Base-by-base conservation (phyloP, 306 rosid genomes). In the Sicyos baderoa region DNA sequence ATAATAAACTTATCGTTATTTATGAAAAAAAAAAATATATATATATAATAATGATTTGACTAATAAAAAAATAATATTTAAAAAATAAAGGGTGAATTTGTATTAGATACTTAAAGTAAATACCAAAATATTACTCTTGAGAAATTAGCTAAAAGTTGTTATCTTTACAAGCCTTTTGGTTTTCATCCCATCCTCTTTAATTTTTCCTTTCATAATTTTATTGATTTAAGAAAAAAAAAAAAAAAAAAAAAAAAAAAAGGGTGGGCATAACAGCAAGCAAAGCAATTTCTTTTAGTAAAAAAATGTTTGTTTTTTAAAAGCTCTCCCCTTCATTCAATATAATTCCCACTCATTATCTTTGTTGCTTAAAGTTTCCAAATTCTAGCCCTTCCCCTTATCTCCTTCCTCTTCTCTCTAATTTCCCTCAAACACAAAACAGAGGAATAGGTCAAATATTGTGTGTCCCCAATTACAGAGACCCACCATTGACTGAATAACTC, bases 341-440 rank as follows among this genome's bases (percentile, higher is more conserved):
- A 82, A 88, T 91, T 86, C 91, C 80, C 97, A 85, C 93, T 88
- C 91, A 86, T 86, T 86, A 88, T 91, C 90, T 91, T 83, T 79
- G 91, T 88, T 83, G 85, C 95, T 84, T 81, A 87, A 85, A 85
- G 95, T 88, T 80, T 57, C 73, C 82, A 35, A 35, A 35, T 35
- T 35, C 7, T 35, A 4, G 42, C 74, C 0, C 25, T 54, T 32
- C 69, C 10, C 4, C 73, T 49, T 74, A 35, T 49, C 80, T 59
- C 32, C 51, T 55, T 52, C 23, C 54, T 32, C 50, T 29, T 5
- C 61, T 55, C 76, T 56, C 69, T 59, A 60, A 25, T 65, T 54
- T 58, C 51, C 19, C 53, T 35, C 42, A 35, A 35, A 35, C 42
- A 35, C 42, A 35, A 6, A 35, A 35, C 42, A 35, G 42, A 35